Conservation (phyloP, 306 rosid species). For the Cucurbita ficifolia region DNA sequence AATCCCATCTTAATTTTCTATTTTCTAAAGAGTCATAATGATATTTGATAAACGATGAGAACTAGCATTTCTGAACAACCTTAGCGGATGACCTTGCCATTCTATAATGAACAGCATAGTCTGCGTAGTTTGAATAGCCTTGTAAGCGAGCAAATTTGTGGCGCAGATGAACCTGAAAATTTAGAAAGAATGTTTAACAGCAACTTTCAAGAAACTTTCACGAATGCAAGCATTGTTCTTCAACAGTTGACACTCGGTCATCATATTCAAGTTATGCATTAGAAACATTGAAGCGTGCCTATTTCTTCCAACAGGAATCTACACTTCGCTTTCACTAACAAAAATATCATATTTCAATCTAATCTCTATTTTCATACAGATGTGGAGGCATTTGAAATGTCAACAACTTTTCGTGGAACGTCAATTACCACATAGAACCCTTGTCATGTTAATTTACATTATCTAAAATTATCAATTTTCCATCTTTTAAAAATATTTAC, state of each 20-base stretch:
- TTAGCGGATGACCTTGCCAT: constrained; percentile 89
- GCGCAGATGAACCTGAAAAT: constrained; percentile 69
- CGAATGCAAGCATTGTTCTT: neutral
- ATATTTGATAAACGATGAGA: constrained; percentile 7
- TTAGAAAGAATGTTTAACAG: neutral
- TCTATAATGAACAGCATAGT: constrained; percentile 62
- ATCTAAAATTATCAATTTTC: neutral
- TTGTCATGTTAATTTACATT: neutral
- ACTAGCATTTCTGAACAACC: constrained; percentile 22
- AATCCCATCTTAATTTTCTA: neutral
- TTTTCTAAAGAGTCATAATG: neutral
- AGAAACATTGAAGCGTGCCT: neutral
- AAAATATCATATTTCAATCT: neutral
- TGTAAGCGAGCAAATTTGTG: constrained; percentile 83
- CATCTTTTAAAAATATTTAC: neutral
- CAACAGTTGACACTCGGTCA: neutral
- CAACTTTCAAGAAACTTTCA: neutral
- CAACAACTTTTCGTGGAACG: neutral
- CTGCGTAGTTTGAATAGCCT: constrained; percentile 82
- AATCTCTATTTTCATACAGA: neutral
- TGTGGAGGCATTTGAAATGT: neutral
- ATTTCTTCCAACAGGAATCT: neutral
- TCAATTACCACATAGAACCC: neutral
- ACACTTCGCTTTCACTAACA: neutral
- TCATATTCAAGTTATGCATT: neutral